These are phyloP conservation scores for Colletotrichum shisoi DNA, from an alignment of 2,329 filamentous ascomycete genomes.

Conservation along the genomic window DNA sequence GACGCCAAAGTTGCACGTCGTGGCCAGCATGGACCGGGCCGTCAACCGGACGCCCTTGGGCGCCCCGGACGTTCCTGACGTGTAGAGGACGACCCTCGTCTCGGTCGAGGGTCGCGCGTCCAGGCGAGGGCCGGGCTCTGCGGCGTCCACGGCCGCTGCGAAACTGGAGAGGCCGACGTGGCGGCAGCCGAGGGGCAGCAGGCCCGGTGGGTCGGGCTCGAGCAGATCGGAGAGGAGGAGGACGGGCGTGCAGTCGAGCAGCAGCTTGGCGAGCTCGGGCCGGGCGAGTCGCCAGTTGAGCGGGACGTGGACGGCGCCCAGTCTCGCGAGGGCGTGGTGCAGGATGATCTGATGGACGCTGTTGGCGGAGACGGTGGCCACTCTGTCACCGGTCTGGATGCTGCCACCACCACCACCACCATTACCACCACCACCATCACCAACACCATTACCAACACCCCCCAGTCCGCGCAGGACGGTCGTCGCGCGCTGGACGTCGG, in stretches of 20 bases:
- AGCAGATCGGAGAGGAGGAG: slow-evolving; percentile 27
- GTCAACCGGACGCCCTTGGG: slow-evolving; percentile 31
- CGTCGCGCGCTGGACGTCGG: slow-evolving; percentile 31
- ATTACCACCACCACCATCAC: too few relatives aligned
- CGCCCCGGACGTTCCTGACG: slow-evolving; percentile 29
- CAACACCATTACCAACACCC: neutral
- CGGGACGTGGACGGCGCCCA: slow-evolving; percentile 31
- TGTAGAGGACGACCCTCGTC: slow-evolving; percentile 31
- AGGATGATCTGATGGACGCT: slow-evolving; percentile 36
- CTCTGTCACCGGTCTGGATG: slow-evolving; percentile 26
- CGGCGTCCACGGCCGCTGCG: slow-evolving; percentile 8
- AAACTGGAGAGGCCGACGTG: slow-evolving; percentile 13
- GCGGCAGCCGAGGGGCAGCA: slow-evolving; percentile 23
- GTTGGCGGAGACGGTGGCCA: slow-evolving; percentile 29
- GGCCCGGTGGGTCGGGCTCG: slow-evolving; percentile 11
- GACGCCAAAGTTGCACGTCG: slow-evolving; percentile 27
- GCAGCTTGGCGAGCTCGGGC: slow-evolving; percentile 29
- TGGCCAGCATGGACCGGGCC: slow-evolving; percentile 16
- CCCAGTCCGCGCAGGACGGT: slow-evolving; percentile 19
- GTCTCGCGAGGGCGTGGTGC: slow-evolving; percentile 31
- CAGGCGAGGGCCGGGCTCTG: slow-evolving; percentile 11
- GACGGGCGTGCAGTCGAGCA: slow-evolving; percentile 21
- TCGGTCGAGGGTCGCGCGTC: slow-evolving; percentile 10
- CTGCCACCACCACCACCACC: too few relatives aligned
- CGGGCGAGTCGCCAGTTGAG: slow-evolving; percentile 37